These are phyloP conservation scores for Ilyonectria sp. DNA, from an alignment of 2,329 filamentous ascomycete genomes.

Conservation along the genomic window DNA sequence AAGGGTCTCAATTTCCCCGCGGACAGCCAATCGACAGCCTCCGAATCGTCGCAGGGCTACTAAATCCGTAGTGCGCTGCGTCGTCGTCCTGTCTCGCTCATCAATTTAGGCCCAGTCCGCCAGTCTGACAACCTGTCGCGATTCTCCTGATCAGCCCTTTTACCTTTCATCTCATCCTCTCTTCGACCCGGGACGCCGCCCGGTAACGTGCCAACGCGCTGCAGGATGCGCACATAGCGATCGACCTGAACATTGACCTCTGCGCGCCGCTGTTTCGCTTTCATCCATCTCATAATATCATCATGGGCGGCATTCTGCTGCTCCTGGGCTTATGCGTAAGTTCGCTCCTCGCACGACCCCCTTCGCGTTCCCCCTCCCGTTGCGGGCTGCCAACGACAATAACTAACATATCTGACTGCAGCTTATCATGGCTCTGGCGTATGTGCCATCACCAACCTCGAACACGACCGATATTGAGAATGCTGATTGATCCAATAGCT, in stretches of 20 bases:
- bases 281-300: constrained; percentile 51
- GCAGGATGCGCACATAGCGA: constrained; percentile 46
- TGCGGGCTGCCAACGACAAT: constrained; percentile 19
- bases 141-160: constrained; percentile 38
- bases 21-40: constrained; percentile 44
- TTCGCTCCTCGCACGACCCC: constrained; percentile 29
- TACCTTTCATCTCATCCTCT: constrained; percentile 29
- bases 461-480: constrained; percentile 31
- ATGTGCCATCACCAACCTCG: constrained; percentile 50
- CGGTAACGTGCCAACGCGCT: constrained; percentile 8
- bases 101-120: constrained; percentile 29
- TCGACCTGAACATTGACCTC: constrained; percentile 25
- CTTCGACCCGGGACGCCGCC: constrained; percentile 18
- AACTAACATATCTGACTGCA: constrained; percentile 48
- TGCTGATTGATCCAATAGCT: constrained; percentile 68
- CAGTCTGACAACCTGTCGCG: constrained; percentile 41
- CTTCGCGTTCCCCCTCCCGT: background rate
- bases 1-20: constrained; percentile 42
- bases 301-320: constrained; percentile 59
- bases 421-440: constrained; percentile 74
- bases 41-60: constrained; percentile 42
- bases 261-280: constrained; percentile 31
- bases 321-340: constrained; percentile 60
- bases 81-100: constrained; percentile 29
- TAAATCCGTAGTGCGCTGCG: constrained; percentile 6